Percentiles rank a stretch among this genome's conserved stretches.
phyloP scores from a whole-genome alignment of 2,329 filamentous ascomycete genomes.

The Botryotinia convoluta region DNA sequence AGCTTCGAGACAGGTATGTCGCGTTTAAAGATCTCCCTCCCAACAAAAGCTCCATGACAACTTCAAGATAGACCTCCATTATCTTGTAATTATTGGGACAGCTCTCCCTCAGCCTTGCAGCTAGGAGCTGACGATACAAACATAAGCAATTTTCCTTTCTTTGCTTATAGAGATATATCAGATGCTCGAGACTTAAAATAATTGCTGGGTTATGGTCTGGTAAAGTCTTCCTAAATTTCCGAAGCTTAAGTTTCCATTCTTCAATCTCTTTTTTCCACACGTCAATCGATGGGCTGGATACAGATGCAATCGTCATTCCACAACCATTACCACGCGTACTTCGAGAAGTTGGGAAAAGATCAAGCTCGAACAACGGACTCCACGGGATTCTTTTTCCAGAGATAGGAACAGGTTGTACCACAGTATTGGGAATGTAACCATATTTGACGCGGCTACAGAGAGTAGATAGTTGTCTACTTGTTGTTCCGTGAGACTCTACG shows the following conservation, averaged over 20 bases:
- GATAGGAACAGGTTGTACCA: too few species aligned
- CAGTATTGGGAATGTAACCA: neutral
- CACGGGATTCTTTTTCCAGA: neutral
- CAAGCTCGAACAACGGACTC: slow-evolving; percentile 8
- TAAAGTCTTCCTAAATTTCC: neutral
- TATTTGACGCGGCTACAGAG: neutral
- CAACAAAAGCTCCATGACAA: neutral
- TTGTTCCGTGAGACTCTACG: neutral
- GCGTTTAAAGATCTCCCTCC: accelerated
- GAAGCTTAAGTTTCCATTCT: neutral
- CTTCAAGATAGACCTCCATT: neutral
- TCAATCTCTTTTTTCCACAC: neutral
- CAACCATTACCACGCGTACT: accelerated
- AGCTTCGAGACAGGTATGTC: neutral
- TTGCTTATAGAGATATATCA: neutral
- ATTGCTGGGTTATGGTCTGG: neutral
- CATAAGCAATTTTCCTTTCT: accelerated
- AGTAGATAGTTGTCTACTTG: neutral
- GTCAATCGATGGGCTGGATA: too few species aligned
- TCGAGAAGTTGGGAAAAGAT: neutral
- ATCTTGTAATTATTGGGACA: neutral
- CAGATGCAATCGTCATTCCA: accelerated
- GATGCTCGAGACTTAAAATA: neutral
- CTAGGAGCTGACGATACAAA: neutral
- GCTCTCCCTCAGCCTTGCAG: neutral